Evolutionary conservation across 257 asterid genomes (phyloP).

Genomic region (Lycium barbarum): DNA sequence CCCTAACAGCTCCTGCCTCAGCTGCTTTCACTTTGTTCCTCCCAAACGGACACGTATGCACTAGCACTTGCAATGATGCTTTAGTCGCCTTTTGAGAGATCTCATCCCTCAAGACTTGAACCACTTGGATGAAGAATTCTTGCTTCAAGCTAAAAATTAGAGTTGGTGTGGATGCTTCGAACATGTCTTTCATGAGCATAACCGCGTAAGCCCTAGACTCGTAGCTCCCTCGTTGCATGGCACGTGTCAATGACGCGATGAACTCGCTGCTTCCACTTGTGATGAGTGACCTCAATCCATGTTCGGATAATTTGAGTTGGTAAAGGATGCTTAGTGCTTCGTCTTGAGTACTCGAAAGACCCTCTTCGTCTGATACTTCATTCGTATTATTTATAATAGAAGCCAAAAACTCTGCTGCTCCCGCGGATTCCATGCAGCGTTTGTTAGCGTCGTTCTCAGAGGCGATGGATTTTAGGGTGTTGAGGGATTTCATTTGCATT

Average conservation of each 20-base stretch:
- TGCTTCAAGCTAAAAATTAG: conserved; percentile 35
- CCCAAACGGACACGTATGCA: too few species aligned
- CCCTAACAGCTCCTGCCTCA: conserved; percentile 47
- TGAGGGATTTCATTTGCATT: conserved; percentile 47
- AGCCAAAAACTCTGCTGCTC: conserved; percentile 65
- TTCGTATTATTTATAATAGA: conserved; percentile 37
- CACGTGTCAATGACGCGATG: conserved; percentile 45
- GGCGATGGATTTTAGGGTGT: conserved; percentile 65
- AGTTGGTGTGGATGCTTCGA: conserved; percentile 48
- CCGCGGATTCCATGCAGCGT: conserved; percentile 63
- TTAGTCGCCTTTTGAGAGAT: too few species aligned
- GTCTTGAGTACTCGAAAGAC: conserved; percentile 37
- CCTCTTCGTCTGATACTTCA: background rate
- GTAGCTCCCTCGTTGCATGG: conserved; percentile 63
- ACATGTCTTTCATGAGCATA: conserved; percentile 47
- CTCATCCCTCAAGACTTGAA: too few species aligned
- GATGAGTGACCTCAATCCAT: conserved; percentile 46
- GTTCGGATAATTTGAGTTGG: conserved; percentile 61
- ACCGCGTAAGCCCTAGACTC: conserved; percentile 67
- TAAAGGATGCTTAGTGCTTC: conserved; percentile 65
- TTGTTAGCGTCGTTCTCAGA: conserved; percentile 64
- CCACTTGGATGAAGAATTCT: conserved; percentile 51
- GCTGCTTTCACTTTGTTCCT: too few species aligned
- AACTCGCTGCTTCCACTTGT: conserved; percentile 36
- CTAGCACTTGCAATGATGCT: too few species aligned